Evolutionary conservation across 2,329 filamentous ascomycete genomes (phyloP).

Genomic region (Scolecobasidium constrictum): DNA sequence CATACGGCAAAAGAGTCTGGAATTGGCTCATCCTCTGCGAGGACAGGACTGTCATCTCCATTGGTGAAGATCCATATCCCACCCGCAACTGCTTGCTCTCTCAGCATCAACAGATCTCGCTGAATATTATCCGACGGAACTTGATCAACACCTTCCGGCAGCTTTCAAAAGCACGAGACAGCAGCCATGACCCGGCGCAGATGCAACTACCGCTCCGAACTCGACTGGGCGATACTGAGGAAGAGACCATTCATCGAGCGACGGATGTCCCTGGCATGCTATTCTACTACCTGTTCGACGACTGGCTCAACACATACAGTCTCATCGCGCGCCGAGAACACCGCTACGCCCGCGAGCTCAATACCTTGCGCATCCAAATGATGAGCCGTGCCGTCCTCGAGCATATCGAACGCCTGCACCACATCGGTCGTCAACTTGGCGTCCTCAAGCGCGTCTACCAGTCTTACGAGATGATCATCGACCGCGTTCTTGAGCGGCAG

Average conservation of each 20-base stretch:
- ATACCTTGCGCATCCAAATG: conserved; percentile 44
- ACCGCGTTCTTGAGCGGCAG: conserved; percentile 42
- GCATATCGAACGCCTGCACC: conserved; percentile 43
- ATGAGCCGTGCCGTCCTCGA: conserved; percentile 37
- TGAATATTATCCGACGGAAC: conserved; percentile 44
- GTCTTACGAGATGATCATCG: conserved; percentile 49
- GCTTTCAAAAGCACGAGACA: conserved; percentile 42
- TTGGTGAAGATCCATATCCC: conserved; percentile 47
- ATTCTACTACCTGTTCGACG: conserved; percentile 58
- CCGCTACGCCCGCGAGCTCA: conserved; percentile 37
- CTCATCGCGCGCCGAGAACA: conserved; percentile 40
- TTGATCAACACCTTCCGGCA: conserved; percentile 51
- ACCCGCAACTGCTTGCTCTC: conserved; percentile 22
- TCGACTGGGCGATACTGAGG: conserved; percentile 31
- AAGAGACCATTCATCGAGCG: conserved; percentile 33
- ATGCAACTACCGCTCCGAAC: conserved; percentile 34
- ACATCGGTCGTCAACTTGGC: conserved; percentile 49
- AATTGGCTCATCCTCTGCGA: conserved; percentile 61
- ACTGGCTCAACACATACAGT: conserved; percentile 49
- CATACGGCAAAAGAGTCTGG: conserved; percentile 48
- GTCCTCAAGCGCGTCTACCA: conserved; percentile 50
- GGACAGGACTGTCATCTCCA: conserved; percentile 59
- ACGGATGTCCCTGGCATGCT: conserved; percentile 48
- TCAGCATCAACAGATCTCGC: conserved; percentile 33
- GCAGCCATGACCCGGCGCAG: conserved; percentile 27